A percentile compares a stretch with the other conserved stretches of the same genome.
Evolutionary conservation across 352 stramenopile species (phyloP).

Genomic region (Globisporangium splendens): DNA sequence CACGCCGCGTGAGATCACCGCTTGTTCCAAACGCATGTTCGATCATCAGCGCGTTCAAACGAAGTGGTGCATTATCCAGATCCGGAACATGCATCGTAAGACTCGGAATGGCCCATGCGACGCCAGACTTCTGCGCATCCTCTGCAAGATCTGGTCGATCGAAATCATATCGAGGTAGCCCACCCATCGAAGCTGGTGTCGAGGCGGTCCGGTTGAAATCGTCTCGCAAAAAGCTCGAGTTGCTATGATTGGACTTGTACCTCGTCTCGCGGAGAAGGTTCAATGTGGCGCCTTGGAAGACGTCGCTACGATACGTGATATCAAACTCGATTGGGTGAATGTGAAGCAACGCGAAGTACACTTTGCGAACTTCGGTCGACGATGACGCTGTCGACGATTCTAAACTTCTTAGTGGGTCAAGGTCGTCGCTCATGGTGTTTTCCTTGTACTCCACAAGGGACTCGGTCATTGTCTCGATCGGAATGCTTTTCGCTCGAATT

Average conservation of each 20-base stretch:
- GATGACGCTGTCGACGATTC: conserved; percentile 60
- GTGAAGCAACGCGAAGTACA: conserved; percentile 87
- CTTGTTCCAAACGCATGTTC: conserved; percentile 89
- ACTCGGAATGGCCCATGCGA: conserved; percentile 81
- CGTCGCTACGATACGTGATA: conserved; percentile 86
- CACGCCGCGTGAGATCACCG: conserved; percentile 68
- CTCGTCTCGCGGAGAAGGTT: conserved; percentile 54
- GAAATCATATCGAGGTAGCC: conserved; percentile 26
- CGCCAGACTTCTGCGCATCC: conserved; percentile 43
- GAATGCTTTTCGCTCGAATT: conserved; percentile 79
- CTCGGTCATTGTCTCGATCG: conserved; percentile 79
- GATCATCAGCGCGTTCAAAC: conserved; percentile 85
- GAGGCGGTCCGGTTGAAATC: conserved; percentile 37
- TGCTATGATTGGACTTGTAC: conserved; percentile 27
- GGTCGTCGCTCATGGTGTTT: conserved; percentile 71
- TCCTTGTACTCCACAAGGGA: conserved; percentile 71
- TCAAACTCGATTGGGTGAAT: conserved; percentile 87
- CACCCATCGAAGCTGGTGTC: conserved; percentile 19
- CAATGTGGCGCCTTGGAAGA: conserved; percentile 62
- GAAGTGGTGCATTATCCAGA: conserved; percentile 85
- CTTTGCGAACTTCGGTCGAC: conserved; percentile 70
- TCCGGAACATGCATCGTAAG: conserved; percentile 86
- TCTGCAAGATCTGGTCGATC: conserved; percentile 17
- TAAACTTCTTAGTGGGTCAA: conserved; percentile 77
- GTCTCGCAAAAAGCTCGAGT: conserved; percentile 15